A percentile compares a stretch with the other conserved stretches of the same genome.
Conservation (phyloP, 129 eudicot species). For the Scalesia atractyloides region DNA sequence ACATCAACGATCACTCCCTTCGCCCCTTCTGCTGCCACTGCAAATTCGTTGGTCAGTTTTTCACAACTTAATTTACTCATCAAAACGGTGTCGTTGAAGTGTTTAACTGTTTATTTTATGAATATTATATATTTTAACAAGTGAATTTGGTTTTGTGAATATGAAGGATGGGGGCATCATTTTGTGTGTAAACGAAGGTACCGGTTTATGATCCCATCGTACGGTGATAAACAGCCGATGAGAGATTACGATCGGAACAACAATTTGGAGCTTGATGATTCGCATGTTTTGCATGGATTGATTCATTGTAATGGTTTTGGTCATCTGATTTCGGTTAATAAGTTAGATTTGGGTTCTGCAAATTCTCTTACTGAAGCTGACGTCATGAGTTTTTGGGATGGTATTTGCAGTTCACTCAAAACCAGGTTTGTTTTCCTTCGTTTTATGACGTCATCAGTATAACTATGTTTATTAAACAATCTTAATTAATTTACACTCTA, state of each 20-base stretch:
- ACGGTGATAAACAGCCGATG: slow-evolving; percentile 39
- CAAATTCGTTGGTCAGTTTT: slow-evolving; percentile 52
- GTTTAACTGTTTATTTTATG: too few species aligned
- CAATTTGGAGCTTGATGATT: slow-evolving; percentile 34
- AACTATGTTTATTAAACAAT: not conserved
- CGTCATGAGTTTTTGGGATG: slow-evolving; percentile 67
- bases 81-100: too few species aligned
- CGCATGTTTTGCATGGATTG: slow-evolving; percentile 56
- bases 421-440: slow-evolving; percentile 42
- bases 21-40: slow-evolving; percentile 63
- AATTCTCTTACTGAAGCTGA: slow-evolving; percentile 39
- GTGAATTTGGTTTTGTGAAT: slow-evolving; percentile 3
- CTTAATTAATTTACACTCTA: not conserved
- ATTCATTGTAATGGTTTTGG: slow-evolving; percentile 82
- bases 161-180: slow-evolving; percentile 86
- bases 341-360: slow-evolving; percentile 31
- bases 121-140: too few species aligned
- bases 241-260: slow-evolving; percentile 35
- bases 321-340: slow-evolving; percentile 58
- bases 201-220: slow-evolving; percentile 56
- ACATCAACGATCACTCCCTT: slow-evolving; percentile 26
- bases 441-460: not conserved
- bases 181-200: slow-evolving; percentile 64
- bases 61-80: not conserved
- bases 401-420: slow-evolving; percentile 56